phyloP scores from a whole-genome alignment of 1,284 basidiomycete species.

The Papiliotrema nemorosa region DNA sequence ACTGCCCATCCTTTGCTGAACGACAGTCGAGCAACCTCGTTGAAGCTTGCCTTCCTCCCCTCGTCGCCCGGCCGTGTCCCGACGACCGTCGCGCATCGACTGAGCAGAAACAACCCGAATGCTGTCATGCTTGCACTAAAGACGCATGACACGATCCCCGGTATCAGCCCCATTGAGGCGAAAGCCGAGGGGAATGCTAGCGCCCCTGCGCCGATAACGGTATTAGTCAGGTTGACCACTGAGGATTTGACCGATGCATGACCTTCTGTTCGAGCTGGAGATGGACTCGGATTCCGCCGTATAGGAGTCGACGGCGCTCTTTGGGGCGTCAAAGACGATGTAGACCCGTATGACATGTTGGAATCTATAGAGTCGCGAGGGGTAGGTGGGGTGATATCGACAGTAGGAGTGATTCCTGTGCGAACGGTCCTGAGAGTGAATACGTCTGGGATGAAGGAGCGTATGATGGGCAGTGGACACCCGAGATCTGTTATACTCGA shows the following conservation, averaged over 20 bases:
- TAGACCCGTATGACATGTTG: slow-evolving; percentile 8
- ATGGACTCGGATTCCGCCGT: not conserved
- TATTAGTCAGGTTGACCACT: slow-evolving; percentile 67
- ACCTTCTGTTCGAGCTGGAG: not conserved
- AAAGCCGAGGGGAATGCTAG: slow-evolving; percentile 61
- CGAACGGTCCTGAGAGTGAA: too few relatives aligned
- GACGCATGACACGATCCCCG: slow-evolving; percentile 82
- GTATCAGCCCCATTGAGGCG: slow-evolving; percentile 78
- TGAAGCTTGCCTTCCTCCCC: slow-evolving; percentile 73
- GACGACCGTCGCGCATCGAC: slow-evolving; percentile 76
- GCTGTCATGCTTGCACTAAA: slow-evolving; percentile 75
- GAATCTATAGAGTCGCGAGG: not conserved
- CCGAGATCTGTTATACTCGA: too few relatives aligned
- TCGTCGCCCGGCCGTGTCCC: slow-evolving; percentile 44
- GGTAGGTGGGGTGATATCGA: not conserved
- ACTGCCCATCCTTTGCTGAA: slow-evolving; percentile 56
- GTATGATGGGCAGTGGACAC: too few relatives aligned
- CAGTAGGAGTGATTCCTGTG: not conserved
- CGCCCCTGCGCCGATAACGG: slow-evolving; percentile 81
- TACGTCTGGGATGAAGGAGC: too few relatives aligned
- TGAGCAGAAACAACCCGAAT: slow-evolving; percentile 87
- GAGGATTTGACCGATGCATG: slow-evolving; percentile 17
- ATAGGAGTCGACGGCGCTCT: too few relatives aligned
- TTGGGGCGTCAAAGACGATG: not conserved
- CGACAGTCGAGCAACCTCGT: slow-evolving; percentile 76